Evolutionary conservation across 352 stramenopile genomes (phyloP), one percentile per base, ranked within the genome.

Genomic region (Phytophthora lateralis): DNA sequence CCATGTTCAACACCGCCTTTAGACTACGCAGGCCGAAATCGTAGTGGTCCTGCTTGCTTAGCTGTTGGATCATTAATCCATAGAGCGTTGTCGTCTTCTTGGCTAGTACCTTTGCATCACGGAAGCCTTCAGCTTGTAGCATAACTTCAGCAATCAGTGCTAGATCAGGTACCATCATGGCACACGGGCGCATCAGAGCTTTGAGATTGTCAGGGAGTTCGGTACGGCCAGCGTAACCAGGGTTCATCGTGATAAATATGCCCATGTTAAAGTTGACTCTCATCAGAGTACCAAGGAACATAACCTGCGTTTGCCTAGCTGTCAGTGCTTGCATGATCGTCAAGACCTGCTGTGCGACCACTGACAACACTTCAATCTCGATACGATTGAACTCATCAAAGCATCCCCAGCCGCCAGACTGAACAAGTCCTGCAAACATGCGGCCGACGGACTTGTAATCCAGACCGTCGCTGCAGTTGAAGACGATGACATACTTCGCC

Each of bases 361-460:
- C 93, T 6, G 91, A 98, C 4, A 98, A 65, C 43, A 98, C 93
- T 59, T 98, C 93, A 29, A 98, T 97, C 63, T 98, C 94, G 51
- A 98, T 98, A n/a, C 93, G 89, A 56, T 98, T 98, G 65, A 98
- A 98, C 63, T 98, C 93, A 71, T 98, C 93, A 43, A 98, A 98
- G 60, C 93, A 98, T 6, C 91, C 92, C 93, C 93, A 98, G 26
- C 85, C 91, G 12, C 93, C 93, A 15, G 88, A 96, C 56, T 98
- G 93, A 10, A 97, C 92, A 8, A 98, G 76, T 2, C 93, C 93
- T 8, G 85, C 89, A 68, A 98, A 98, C 75, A 98, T 98, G 21
- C 91, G 80, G 0, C 89, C 93, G 14, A 98, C 90, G 0, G 84
- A 95, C 59, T 98, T 98, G 75, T 98, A 98, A 62, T 98, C 93